Evolutionary conservation across 495 filamentous ascomycete genomes (phyloP).

Genomic region (Margaritispora aquatica): DNA sequence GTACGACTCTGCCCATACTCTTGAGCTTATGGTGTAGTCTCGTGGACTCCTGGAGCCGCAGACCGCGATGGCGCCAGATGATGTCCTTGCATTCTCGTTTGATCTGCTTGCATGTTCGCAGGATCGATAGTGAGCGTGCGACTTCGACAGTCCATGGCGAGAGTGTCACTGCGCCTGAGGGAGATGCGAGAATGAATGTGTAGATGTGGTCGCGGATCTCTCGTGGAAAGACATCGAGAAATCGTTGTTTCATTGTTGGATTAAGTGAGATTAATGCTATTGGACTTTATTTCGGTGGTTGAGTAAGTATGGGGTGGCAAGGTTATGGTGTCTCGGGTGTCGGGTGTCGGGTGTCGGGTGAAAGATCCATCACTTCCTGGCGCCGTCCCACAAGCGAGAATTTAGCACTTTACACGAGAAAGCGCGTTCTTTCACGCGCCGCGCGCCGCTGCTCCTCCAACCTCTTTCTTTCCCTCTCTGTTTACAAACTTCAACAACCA

Average conservation of each 20-base stretch:
- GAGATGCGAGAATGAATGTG: constrained; percentile 15
- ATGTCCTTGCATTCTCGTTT: constrained; percentile 24
- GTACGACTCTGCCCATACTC: too few species aligned
- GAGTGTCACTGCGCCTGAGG: constrained; percentile 13
- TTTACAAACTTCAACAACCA: background rate
- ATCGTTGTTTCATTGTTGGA: background rate
- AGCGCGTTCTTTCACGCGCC: constrained; percentile 15
- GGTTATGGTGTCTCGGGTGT: too few species aligned
- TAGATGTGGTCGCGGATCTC: constrained; percentile 26
- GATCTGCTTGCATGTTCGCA: constrained; percentile 22
- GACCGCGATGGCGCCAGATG: constrained; percentile 19
- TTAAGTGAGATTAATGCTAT: too few species aligned
- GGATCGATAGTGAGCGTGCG: constrained; percentile 17
- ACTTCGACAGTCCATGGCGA: constrained; percentile 22
- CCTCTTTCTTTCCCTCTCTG: background rate
- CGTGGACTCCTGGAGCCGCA: constrained; percentile 10
- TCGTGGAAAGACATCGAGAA: constrained; percentile 19
- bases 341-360: too few species aligned
- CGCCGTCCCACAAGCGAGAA: too few species aligned
- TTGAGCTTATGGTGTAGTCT: constrained; percentile 13
- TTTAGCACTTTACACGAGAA: constrained; percentile 24
- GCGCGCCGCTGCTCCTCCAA: constrained; percentile 12
- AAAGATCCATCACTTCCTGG: too few species aligned
- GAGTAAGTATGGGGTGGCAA: background rate
- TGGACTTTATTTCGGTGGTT: too few species aligned